These are phyloP conservation scores for sunflower (Helianthus annuus) DNA, from an alignment of 129 eudicot species.

Conservation along the genomic window DNA sequence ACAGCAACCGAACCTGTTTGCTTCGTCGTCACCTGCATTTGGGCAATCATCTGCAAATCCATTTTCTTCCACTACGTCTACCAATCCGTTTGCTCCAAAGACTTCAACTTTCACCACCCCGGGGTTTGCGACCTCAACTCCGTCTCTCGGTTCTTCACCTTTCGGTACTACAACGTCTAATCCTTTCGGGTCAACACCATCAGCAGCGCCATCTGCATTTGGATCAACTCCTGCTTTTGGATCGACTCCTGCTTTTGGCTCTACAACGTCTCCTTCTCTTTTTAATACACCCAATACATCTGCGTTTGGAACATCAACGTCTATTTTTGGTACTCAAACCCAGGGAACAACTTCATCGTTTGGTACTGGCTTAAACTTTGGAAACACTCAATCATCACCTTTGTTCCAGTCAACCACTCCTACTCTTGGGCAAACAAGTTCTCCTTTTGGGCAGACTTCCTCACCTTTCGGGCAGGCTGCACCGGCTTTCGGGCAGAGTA, in stretches of 20 bases:
- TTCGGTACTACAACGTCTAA: conserved; percentile 57
- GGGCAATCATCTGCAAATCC: conserved; percentile 69
- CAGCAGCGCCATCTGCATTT: conserved; percentile 66
- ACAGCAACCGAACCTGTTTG: conserved; percentile 54
- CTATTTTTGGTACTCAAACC: conserved; percentile 62
- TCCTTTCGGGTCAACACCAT: conserved; percentile 64
- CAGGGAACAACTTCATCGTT: conserved; percentile 60
- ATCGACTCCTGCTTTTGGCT: conserved; percentile 51
- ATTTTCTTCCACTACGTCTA: conserved; percentile 58
- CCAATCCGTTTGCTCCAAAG: conserved; percentile 77
- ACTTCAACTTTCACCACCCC: conserved; percentile 52
- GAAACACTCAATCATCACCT: conserved; percentile 74
- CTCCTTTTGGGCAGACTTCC: conserved; percentile 69
- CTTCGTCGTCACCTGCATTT: conserved; percentile 63
- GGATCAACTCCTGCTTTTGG: conserved; percentile 58
- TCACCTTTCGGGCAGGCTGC: conserved; percentile 64
- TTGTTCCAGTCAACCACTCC: conserved; percentile 79
- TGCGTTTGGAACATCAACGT: conserved; percentile 60
- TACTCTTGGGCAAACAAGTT: conserved; percentile 67
- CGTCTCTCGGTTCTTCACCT: conserved; percentile 69
- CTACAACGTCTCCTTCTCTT: conserved; percentile 50
- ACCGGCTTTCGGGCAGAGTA: conserved; percentile 63
- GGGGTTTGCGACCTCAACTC: conserved; percentile 60
- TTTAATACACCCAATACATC: conserved; percentile 65
- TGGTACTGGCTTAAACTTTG: conserved; percentile 63